Percentiles rank a stretch among this genome's conserved stretches.
phyloP scores from a whole-genome alignment of 148 eudicot genomes.

The Limonium bicolor region DNA sequence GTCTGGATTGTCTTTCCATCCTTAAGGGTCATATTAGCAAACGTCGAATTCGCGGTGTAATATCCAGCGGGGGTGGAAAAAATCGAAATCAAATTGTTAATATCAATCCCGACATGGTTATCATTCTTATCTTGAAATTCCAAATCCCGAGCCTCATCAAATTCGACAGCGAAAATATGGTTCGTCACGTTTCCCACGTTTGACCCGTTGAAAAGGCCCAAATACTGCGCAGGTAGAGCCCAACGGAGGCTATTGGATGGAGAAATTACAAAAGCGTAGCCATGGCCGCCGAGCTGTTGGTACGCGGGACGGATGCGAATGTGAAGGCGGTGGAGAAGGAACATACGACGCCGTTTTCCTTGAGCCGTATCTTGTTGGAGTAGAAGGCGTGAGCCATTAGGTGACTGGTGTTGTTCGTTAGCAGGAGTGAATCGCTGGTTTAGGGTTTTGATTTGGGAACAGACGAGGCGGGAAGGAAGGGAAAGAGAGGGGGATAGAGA shows the following conservation, averaged over 20 bases:
- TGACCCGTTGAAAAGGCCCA: not conserved
- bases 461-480: too few species aligned
- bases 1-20: conserved; percentile 2
- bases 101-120: conserved; percentile 4
- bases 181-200: not conserved
- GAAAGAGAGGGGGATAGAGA: too few species aligned
- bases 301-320: not conserved
- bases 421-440: conserved; percentile 29
- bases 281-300: not conserved
- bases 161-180: conserved; percentile 1
- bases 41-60: not conserved
- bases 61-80: conserved; percentile 3
- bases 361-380: conserved; percentile 30
- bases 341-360: too few species aligned
- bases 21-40: not conserved
- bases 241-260: conserved; percentile 1
- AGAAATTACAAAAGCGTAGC: conserved; percentile 1
- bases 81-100: not conserved
- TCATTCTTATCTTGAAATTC: conserved; percentile 2
- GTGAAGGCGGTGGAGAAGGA: conserved; percentile 6
- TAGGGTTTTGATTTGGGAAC: too few species aligned
- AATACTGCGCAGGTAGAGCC: not conserved
- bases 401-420: conserved; percentile 35
- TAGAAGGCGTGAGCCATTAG: conserved; percentile 59
- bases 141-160: not conserved